These are phyloP conservation scores for Aspergillus carbonarius DNA, from an alignment of 2,329 filamentous ascomycete species.

Conservation along the genomic window DNA sequence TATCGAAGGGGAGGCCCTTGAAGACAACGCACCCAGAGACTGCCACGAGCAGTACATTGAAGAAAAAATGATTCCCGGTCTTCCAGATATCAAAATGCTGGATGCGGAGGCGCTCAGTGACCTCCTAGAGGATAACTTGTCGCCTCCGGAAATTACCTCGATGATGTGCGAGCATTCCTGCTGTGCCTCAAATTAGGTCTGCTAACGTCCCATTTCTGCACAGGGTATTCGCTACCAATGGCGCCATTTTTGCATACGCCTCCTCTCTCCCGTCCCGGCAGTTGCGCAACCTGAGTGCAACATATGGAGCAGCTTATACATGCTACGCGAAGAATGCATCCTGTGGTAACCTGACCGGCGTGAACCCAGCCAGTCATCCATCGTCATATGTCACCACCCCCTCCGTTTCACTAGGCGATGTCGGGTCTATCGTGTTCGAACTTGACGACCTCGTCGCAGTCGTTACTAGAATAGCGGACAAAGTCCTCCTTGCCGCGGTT, in stretches of 20 bases:
- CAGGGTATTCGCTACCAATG: conserved; percentile 46
- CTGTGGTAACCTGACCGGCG: conserved; percentile 43
- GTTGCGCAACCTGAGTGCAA: conserved; percentile 43
- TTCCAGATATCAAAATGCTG: conserved; percentile 46
- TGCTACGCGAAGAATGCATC: conserved; percentile 43
- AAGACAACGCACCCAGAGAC: conserved; percentile 13
- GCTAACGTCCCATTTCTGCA: conserved; percentile 5
- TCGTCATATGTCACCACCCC: conserved; percentile 45
- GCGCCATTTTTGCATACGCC: conserved; percentile 45
- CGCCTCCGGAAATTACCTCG: conserved; percentile 45
- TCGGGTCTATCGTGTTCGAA: conserved; percentile 47
- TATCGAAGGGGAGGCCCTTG: conserved; percentile 25
- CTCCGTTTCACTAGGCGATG: conserved; percentile 42
- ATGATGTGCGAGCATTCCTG: conserved; percentile 35
- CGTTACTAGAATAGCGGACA: conserved; percentile 44
- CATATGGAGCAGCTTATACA: conserved; percentile 45
- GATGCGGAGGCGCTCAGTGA: conserved; percentile 43
- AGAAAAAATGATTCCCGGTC: conserved; percentile 41
- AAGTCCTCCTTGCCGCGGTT: conserved; percentile 43
- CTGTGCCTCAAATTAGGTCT: background rate
- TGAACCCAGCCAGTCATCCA: conserved; percentile 44
- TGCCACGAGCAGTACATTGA: conserved; percentile 18
- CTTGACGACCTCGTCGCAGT: conserved; percentile 42
- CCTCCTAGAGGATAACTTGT: conserved; percentile 44
- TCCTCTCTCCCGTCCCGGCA: conserved; percentile 41